phyloP scores from a whole-genome alignment of 2,329 filamentous ascomycete species.

The Pseudofabraea citricarpa region DNA sequence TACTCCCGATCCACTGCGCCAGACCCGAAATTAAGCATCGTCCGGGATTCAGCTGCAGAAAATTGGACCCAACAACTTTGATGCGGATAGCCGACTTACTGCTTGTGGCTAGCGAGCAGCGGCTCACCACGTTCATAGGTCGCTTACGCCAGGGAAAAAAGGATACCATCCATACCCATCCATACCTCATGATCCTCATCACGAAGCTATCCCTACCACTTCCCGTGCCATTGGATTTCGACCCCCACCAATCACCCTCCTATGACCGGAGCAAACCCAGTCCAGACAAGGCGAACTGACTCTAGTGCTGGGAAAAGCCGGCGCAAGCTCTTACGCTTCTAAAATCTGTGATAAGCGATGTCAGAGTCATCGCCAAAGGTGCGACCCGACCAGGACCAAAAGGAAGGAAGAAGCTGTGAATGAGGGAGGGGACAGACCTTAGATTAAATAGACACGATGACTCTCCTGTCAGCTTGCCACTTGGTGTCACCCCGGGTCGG shows the following conservation, averaged over 20 bases:
- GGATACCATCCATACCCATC: background rate
- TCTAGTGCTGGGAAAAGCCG: background rate
- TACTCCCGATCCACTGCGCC: background rate
- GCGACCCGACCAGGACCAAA: background rate
- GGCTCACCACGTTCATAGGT: background rate
- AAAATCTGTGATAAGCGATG: background rate
- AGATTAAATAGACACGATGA: background rate
- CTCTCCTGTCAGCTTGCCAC: too few relatives aligned
- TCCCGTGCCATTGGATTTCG: background rate
- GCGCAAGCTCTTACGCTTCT: background rate
- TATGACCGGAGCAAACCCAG: conserved; percentile 1
- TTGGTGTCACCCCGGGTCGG: too few relatives aligned
- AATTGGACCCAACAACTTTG: background rate
- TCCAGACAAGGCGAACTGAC: background rate
- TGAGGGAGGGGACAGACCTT: background rate
- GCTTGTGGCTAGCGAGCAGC: background rate
- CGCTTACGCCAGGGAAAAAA: background rate
- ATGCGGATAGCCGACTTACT: background rate
- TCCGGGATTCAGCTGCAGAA: background rate
- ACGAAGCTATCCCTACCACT: background rate
- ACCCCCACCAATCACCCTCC: background rate
- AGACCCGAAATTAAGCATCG: background rate
- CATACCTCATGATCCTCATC: background rate
- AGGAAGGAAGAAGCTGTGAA: background rate
- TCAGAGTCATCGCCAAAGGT: background rate